phyloP scores from a whole-genome alignment of 2,329 filamentous ascomycete genomes.

The Paracorniculantispora psalliotae region DNA sequence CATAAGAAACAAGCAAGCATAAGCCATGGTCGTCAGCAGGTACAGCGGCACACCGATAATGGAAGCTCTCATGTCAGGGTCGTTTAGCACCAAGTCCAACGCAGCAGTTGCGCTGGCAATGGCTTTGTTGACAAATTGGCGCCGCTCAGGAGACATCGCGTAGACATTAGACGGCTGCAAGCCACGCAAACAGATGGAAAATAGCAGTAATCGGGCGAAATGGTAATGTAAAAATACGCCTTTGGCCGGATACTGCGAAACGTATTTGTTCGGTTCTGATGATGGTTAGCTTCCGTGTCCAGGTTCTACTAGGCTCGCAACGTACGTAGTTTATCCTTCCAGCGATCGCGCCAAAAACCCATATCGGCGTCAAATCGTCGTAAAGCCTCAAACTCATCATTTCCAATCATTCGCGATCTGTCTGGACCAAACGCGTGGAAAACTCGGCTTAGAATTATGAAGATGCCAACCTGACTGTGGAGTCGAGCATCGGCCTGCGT shows the following conservation, averaged over 20 bases:
- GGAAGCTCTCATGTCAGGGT: slow-evolving; percentile 26
- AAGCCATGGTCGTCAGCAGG: slow-evolving; percentile 28
- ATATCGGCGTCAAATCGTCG: slow-evolving; percentile 27
- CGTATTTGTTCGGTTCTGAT: slow-evolving; percentile 39
- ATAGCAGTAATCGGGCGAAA: slow-evolving; percentile 45
- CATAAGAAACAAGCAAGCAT: slow-evolving; percentile 29
- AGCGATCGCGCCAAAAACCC: slow-evolving; percentile 31
- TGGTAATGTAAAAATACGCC: slow-evolving; percentile 45
- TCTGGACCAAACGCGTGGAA: slow-evolving; percentile 56
- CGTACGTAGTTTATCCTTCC: slow-evolving; percentile 30
- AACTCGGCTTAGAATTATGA: slow-evolving; percentile 55
- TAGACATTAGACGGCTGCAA: slow-evolving; percentile 30
- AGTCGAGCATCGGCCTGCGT: slow-evolving; percentile 51
- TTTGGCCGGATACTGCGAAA: slow-evolving; percentile 45
- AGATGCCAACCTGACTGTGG: slow-evolving; percentile 54
- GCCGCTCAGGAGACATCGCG: slow-evolving; percentile 38
- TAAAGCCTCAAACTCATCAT: slow-evolving; percentile 29
- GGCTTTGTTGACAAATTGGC: slow-evolving; percentile 38
- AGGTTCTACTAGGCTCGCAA: neutral
- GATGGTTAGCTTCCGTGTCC: slow-evolving; percentile 13
- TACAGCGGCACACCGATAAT: slow-evolving; percentile 29
- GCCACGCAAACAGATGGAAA: slow-evolving; percentile 42
- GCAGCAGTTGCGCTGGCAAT: slow-evolving; percentile 30
- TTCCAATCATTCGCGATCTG: slow-evolving; percentile 31
- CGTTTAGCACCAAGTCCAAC: slow-evolving; percentile 25